Base-by-base conservation (phyloP, 495 filamentous ascomycete genomes). In the Trichoderma asperelloides region DNA sequence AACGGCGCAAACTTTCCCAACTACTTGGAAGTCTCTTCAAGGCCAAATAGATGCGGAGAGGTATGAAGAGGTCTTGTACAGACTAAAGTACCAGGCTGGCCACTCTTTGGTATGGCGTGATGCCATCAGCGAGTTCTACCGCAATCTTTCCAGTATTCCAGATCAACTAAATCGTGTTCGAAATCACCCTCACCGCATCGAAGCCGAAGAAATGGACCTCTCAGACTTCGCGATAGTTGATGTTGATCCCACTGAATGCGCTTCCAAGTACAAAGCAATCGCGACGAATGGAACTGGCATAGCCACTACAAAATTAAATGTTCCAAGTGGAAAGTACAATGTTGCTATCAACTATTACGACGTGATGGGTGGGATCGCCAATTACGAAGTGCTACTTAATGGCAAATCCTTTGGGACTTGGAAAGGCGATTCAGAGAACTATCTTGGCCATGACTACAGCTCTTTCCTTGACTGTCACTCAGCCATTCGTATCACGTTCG, bases 91-190 rank as follows among this genome's bases (percentile, higher is more conserved):
- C 72, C 88, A 90, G 72, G 82, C 88, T 0, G 88, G 88, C 11
- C 88, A 91, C 75, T 79, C 88, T 0, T 79, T 89, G 62, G 83
- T 90, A 11, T 90, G 88, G 88, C 81, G 88, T 21, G 88, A 91
- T 70, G 78, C 83, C 12, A 83, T 91, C 72, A 81, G 72, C 67
- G 76, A 80, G 45, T 90, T 87, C 74, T 90, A 88, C 74, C 63
- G 78, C 68, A 86, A 82, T 71, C 71, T 85, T n/a, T 86, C 85
- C 0, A 75, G 79, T 4, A 88, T 90, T 60, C 69, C 83, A 0
- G 88, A 90, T 69, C 72, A 78, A 21, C 68, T 68, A 0, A 77
- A 77, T 13, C 81, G 88, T 16, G 87, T 88, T 1, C 78, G 80
- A 1, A 70, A 83, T 67, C 82, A 89, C 68, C 80, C 81, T 2